Evolutionary conservation across 2,329 filamentous ascomycete genomes (phyloP).

Genomic region (Arthroderma sp.): DNA sequence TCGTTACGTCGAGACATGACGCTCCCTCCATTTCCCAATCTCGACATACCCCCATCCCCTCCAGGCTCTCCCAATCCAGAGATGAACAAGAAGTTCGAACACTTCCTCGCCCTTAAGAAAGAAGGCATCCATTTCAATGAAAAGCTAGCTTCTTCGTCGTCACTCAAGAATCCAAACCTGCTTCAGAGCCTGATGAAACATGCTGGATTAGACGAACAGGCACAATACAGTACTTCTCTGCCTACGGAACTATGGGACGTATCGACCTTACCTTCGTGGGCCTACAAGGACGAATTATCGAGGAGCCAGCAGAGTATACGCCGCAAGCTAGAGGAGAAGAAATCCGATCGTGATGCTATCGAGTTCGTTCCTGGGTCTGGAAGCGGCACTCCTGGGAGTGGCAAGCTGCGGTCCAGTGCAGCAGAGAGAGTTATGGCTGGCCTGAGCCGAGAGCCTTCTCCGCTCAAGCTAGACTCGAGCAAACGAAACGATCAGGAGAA

Average conservation of each 20-base stretch:
- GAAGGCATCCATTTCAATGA: slow-evolving; percentile 54
- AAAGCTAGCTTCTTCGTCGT: slow-evolving; percentile 45
- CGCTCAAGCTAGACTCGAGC: slow-evolving; percentile 9
- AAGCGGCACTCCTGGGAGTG: slow-evolving; percentile 13
- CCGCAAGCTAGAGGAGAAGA: slow-evolving; percentile 25
- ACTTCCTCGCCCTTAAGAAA: slow-evolving; percentile 50
- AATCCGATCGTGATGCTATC: slow-evolving; percentile 26
- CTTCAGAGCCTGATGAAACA: slow-evolving; percentile 47
- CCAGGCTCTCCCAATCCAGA: slow-evolving; percentile 34
- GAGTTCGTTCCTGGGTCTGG: slow-evolving; percentile 27
- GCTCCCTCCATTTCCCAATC: slow-evolving; percentile 34
- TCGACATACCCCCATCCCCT: slow-evolving; percentile 36
- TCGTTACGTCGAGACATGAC: slow-evolving; percentile 46
- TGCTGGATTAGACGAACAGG: slow-evolving; percentile 42
- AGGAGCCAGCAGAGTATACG: slow-evolving; percentile 31
- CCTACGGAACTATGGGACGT: slow-evolving; percentile 32
- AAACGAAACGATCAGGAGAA: slow-evolving; percentile 7
- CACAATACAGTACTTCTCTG: slow-evolving; percentile 44
- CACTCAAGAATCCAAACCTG: slow-evolving; percentile 48
- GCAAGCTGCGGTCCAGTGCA: slow-evolving; percentile 14
- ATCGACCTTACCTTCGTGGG: slow-evolving; percentile 30
- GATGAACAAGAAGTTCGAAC: slow-evolving; percentile 45
- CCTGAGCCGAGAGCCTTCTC: slow-evolving; percentile 15
- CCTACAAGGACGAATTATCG: slow-evolving; percentile 37
- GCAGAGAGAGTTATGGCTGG: slow-evolving; percentile 19